These are phyloP conservation scores for Torulaspora pretoriensis DNA, from an alignment of 1,139 yeast species.

Conservation along the genomic window DNA sequence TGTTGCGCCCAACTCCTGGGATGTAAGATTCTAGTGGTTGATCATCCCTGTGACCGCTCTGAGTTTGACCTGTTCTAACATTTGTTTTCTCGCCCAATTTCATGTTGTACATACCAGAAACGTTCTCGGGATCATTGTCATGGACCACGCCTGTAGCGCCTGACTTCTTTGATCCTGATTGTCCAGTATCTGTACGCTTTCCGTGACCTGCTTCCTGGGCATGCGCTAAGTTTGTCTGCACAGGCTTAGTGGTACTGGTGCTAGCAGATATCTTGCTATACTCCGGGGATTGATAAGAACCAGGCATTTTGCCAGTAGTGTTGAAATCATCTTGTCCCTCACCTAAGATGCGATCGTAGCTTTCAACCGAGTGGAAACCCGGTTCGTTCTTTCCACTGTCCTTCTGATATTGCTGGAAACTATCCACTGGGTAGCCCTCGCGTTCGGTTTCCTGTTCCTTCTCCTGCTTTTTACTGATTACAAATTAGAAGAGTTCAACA, in stretches of 20 bases:
- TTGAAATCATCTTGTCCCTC: slow-evolving; percentile 10
- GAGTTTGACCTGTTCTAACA: slow-evolving; percentile 1
- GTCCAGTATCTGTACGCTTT: no score
- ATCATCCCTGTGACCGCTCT: not conserved
- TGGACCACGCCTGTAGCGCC: no score
- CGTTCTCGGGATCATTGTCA: slow-evolving; percentile 5
- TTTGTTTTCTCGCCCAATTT: slow-evolving; percentile 7
- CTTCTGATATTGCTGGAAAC: slow-evolving; percentile 6
- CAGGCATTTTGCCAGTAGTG: slow-evolving; percentile 1
- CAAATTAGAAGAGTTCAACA: slow-evolving; percentile 8
- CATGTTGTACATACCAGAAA: slow-evolving; percentile 9
- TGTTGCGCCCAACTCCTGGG: not conserved
- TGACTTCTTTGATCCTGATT: no score
- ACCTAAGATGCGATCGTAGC: slow-evolving; percentile 11
- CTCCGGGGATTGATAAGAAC: slow-evolving; percentile 4
- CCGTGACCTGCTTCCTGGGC: no score
- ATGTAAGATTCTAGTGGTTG: not conserved
- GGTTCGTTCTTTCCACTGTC: slow-evolving; percentile 1
- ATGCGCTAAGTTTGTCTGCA: slow-evolving; percentile 1
- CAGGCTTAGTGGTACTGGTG: slow-evolving; percentile 9
- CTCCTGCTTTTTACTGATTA: slow-evolving; percentile 9
- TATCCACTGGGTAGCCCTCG: slow-evolving; percentile 11
- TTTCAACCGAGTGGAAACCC: slow-evolving; percentile 6
- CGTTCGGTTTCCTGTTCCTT: slow-evolving; percentile 8
- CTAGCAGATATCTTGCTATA: not conserved